Evolutionary conservation across 768 basidiomycete species (phyloP), one percentile per base, ranked within the genome.

Genomic region (Psilocybe sp.): DNA sequence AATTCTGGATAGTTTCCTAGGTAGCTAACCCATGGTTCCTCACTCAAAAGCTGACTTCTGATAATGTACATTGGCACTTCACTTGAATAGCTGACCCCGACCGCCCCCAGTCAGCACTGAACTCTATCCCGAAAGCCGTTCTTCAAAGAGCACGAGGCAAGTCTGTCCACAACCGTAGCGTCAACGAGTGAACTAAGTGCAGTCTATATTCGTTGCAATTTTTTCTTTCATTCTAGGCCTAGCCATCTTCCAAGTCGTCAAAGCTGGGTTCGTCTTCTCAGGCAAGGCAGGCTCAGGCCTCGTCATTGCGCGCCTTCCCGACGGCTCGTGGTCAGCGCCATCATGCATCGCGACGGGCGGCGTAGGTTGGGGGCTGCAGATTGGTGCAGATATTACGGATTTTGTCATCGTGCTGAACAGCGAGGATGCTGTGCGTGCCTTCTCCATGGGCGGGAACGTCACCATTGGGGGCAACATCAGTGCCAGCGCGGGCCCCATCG

Each of bases 321-420:
- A 98, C 61, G 96, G 96, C 58, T 93, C 92, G 9, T 97, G 93
- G 93, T 92, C 89, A 42, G 96, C 96, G 1, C 96, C 96, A 3
- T 93, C 90, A 18, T 98, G 95, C 72, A 96, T 98, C 63, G 95
- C 91, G 28, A 98, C 94, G 0, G 95, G 90, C 14, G 96, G 96
- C 33, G 79, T 95, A 10, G 92, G 93, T 13, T 92, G 92, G 88
- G 92, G 92, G 31, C 83, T 95, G 38, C 96, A 98, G 69, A 92
- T 96, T 49, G 95, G 95, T 42, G 95, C 95, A 2, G 95, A 97
- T 71, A 81, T 95, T 64, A 89, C 86, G 41, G 93, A 98, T 65
- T 97, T 98, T 57, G 95, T 99, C 50, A 84, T 98, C 65, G 94
- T 99, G 35, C 86, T 98, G 61, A 98, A 98, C 76, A 89, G 85